These are phyloP conservation scores for Pichia sp. DNA, from an alignment of 1,139 yeast species.

Conservation along the genomic window DNA sequence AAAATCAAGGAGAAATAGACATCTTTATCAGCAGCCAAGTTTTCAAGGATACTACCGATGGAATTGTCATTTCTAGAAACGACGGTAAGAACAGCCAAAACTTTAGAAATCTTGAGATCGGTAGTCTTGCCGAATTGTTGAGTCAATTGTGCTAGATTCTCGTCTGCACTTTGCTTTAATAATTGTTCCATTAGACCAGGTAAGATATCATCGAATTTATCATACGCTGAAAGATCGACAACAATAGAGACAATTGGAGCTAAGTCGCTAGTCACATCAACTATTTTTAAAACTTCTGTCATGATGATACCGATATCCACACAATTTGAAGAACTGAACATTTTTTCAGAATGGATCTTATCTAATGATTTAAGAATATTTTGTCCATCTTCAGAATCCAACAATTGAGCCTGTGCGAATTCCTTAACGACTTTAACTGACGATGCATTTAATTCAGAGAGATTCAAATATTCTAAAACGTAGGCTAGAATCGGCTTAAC, in stretches of 20 bases:
- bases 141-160: conserved; percentile 14
- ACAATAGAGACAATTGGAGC: conserved; percentile 14
- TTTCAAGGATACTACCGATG: conserved; percentile 35
- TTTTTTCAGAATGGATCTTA: conserved; percentile 13
- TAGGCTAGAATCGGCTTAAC: conserved; percentile 17
- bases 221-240: conserved; percentile 9
- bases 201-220: conserved; percentile 21
- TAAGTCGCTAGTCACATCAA: conserved; percentile 8
- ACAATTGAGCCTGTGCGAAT: conserved; percentile 8
- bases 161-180: conserved; percentile 14
- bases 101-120: conserved; percentile 32
- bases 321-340: conserved; percentile 16
- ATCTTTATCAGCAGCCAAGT: conserved; percentile 32
- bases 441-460: conserved; percentile 22
- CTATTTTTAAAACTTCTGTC: conserved; percentile 10
- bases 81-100: conserved; percentile 43
- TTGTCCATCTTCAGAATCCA: conserved; percentile 15
- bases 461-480: conserved; percentile 21
- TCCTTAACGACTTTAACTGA: conserved; percentile 20
- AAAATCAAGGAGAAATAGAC: conserved; percentile 37
- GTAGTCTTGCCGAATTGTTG: conserved; percentile 20
- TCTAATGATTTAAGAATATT: conserved; percentile 11
- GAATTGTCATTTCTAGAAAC: conserved; percentile 35
- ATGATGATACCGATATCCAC: conserved; percentile 17
- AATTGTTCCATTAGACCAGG: conserved; percentile 20